Evolutionary conservation across 495 filamentous ascomycete species (phyloP), one percentile per base, ranked within the genome.

Genomic region (Penicillium turbatum): DNA sequence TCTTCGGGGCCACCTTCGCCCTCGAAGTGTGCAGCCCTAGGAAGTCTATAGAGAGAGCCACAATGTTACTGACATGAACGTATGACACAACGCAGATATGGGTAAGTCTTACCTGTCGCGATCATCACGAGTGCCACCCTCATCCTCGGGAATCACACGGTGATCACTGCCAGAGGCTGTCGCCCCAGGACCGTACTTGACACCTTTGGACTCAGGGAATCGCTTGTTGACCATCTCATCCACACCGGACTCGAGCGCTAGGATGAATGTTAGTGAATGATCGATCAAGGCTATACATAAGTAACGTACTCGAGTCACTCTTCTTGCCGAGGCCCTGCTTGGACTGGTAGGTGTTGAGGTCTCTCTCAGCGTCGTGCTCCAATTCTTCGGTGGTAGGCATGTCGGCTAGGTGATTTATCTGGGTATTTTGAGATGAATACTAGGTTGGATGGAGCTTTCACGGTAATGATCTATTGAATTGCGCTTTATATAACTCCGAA

Each of bases 161-260:
- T 76, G 68, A 51, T 82, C 77, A 54, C 77, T 78, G 10, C 79
- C 79, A 5, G 70, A 70, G 17, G 74, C 72, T 10, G 66, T 71
- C 6, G 76, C 72, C 8, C 67, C 72, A 48, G 71, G 69, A 38
- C 79, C 79, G 48, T 77, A 76, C 39, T 66, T 72, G 15, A 80
- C 72, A 7, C 54, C 56, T 3, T 71, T 62, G 49, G 71, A 60
- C 13, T 68, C 51, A 24, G 72, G 63, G 63, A 83, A 82, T 44
- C 73, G 73, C 42, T 64, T 54, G 12, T 64, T 52, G 16, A 72
- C 79, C 58, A 66, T 60, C 48, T 76, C 66, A 57, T 82, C 69
- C 59, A 83, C 69, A 48, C 78, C 78, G 37, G 80, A 83, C 62
- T 84, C 80, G 41, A 62, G 40, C 13, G 74, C 78, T 82, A 48